Conservation (phyloP, 495 filamentous ascomycete genomes). For the Thermothielavioides terrestris region DNA sequence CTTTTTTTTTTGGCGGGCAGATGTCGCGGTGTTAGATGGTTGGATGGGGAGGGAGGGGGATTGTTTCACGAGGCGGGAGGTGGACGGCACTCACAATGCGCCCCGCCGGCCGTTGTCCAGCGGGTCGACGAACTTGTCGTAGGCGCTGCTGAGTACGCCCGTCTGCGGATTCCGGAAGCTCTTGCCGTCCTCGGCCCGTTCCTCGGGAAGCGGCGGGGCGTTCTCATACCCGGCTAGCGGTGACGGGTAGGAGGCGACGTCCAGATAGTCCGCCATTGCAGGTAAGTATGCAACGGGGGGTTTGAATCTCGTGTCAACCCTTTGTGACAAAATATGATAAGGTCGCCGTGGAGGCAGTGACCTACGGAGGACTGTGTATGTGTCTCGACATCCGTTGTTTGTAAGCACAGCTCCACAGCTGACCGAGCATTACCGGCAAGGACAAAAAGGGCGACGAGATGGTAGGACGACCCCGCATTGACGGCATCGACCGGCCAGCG, state of each 20-base stretch:
- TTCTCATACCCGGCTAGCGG: slow-evolving; percentile 60
- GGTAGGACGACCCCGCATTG: too few species aligned
- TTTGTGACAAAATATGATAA: neutral
- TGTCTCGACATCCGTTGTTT: too few species aligned
- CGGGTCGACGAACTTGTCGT: slow-evolving; percentile 55
- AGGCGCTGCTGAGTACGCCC: slow-evolving; percentile 51
- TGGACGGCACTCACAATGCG: slow-evolving; percentile 41
- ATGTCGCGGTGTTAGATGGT: neutral
- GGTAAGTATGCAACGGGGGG: neutral
- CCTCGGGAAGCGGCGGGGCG: slow-evolving; percentile 51
- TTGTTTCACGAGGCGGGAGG: neutral
- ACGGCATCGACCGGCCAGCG: neutral
- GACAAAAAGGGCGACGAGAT: too few species aligned
- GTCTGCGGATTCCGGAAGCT: slow-evolving; percentile 52
- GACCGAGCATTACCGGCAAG: neutral
- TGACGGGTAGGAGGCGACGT: slow-evolving; percentile 52
- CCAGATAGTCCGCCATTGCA: slow-evolving; percentile 7
- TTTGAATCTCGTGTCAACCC: neutral
- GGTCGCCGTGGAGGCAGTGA: neutral
- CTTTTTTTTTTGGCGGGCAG: slow-evolving; percentile 25
- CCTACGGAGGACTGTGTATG: neutral
- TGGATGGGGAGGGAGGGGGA: neutral
- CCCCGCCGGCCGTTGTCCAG: slow-evolving; percentile 52
- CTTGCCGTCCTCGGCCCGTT: slow-evolving; percentile 59
- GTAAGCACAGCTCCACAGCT: slow-evolving; percentile 3